Evolutionary conservation across 768 basidiomycete genomes (phyloP).

Genomic region (Asterophora lycoperdoides): DNA sequence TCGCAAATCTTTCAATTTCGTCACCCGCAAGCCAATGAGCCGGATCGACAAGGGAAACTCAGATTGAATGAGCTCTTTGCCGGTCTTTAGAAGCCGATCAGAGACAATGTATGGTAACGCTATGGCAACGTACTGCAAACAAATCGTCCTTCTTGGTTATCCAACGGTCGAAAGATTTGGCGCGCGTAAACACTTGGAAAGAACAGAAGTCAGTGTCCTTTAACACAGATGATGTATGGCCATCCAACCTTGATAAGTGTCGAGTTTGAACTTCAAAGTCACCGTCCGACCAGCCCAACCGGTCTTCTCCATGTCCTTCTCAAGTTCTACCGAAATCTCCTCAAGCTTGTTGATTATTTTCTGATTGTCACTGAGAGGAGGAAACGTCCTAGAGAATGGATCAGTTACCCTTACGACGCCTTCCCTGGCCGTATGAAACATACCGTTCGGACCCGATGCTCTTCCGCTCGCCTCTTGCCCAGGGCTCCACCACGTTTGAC

Average conservation of each 20-base stretch:
- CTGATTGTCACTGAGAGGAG: constrained; percentile 56
- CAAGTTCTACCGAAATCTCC: constrained; percentile 77
- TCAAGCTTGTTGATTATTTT: constrained; percentile 74
- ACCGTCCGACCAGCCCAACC: constrained; percentile 88
- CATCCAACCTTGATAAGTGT: constrained; percentile 73
- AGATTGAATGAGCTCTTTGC: constrained; percentile 74
- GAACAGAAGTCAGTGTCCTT: not conserved
- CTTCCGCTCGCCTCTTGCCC: constrained; percentile 78
- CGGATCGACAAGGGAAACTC: constrained; percentile 79
- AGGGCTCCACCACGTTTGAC: constrained; percentile 75
- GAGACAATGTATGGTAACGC: constrained; percentile 6
- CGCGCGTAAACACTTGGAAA: constrained; percentile 67
- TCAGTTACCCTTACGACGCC: not conserved
- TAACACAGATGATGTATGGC: not conserved
- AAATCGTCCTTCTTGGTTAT: constrained; percentile 78
- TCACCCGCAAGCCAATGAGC: constrained; percentile 84
- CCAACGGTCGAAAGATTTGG: constrained; percentile 74
- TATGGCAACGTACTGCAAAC: constrained; percentile 50
- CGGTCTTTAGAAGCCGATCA: constrained; percentile 45
- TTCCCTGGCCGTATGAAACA: not conserved
- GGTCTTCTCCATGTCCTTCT: constrained; percentile 68
- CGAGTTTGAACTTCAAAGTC: constrained; percentile 89
- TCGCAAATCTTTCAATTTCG: constrained; percentile 82
- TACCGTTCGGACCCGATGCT: constrained; percentile 91
- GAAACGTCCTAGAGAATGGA: constrained; percentile 60